A percentile compares a stretch with the other conserved stretches of the same genome.
phyloP scores from a whole-genome alignment of 2,329 filamentous ascomycete genomes.

The Aureobasidium lini region DNA sequence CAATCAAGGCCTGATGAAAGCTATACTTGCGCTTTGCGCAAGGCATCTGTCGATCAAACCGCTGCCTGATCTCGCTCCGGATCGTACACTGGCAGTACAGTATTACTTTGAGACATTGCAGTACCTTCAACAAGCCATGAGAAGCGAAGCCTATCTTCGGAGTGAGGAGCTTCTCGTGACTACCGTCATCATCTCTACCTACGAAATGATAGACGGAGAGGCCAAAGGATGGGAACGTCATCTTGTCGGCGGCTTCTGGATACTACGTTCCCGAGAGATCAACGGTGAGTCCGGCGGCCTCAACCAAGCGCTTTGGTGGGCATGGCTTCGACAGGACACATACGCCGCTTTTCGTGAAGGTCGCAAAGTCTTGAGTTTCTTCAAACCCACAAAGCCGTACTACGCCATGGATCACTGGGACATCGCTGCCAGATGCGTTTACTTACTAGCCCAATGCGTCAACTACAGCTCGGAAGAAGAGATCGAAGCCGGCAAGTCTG shows the following conservation, averaged over 20 bases:
- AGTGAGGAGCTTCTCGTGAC: slow-evolving; percentile 52
- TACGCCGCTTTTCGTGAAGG: slow-evolving; percentile 55
- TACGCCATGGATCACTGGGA: slow-evolving; percentile 43
- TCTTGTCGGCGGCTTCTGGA: slow-evolving; percentile 56
- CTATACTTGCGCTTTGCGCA: slow-evolving; percentile 48
- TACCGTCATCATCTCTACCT: slow-evolving; percentile 52
- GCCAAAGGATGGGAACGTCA: slow-evolving; percentile 51
- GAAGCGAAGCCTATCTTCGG: slow-evolving; percentile 47
- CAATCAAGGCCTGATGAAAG: slow-evolving; percentile 49
- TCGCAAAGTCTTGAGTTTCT: slow-evolving; percentile 48
- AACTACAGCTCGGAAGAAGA: slow-evolving; percentile 48
- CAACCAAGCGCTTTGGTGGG: slow-evolving; percentile 53
- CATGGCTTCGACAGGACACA: slow-evolving; percentile 54
- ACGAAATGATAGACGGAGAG: slow-evolving; percentile 55
- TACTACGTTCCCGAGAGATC: slow-evolving; percentile 51
- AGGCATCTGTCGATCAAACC: slow-evolving; percentile 38
- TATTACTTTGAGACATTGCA: slow-evolving; percentile 56
- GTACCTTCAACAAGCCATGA: slow-evolving; percentile 51
- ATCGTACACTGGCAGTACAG: slow-evolving; percentile 28
- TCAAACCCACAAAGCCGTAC: slow-evolving; percentile 43
- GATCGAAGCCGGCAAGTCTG: slow-evolving; percentile 33
- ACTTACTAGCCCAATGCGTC: slow-evolving; percentile 47
- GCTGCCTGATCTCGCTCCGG: slow-evolving; percentile 16
- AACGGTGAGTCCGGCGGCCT: slow-evolving; percentile 50
- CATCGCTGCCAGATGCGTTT: slow-evolving; percentile 45